Evolutionary conservation across 345 rosid species (phyloP).

Genomic region (Clausena lansium): DNA sequence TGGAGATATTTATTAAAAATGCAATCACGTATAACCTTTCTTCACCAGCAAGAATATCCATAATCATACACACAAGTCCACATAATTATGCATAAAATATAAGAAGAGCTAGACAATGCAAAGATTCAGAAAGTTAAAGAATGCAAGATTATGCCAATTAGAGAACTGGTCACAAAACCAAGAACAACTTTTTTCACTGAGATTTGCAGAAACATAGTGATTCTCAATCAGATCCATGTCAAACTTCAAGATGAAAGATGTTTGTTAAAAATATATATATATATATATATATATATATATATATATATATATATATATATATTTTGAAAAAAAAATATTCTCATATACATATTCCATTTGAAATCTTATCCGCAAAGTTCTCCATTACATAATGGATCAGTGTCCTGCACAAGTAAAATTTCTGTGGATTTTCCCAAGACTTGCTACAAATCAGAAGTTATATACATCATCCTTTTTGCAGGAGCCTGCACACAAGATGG

Average conservation of each 20-base stretch:
- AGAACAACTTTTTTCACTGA: background rate
- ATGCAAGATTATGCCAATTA: background rate
- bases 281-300: no score
- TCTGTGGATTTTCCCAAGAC: background rate
- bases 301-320: no score
- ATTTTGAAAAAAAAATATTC: no score
- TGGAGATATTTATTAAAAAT: background rate
- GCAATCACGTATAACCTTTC: background rate
- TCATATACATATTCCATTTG: background rate
- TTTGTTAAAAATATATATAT: no score
- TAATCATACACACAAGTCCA: background rate
- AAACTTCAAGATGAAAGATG: background rate
- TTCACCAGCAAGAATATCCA: background rate
- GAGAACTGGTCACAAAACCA: background rate
- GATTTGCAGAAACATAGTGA: background rate
- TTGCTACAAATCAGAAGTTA: background rate
- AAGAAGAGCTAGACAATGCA: background rate
- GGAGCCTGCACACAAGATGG: background rate
- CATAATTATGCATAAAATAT: background rate
- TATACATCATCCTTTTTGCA: background rate
- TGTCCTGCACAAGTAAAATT: background rate
- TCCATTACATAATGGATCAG: background rate
- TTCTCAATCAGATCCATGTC: background rate
- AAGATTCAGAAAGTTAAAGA: background rate
- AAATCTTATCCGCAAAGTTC: background rate